Percentiles rank a stretch among this genome's conserved stretches.
phyloP scores from a whole-genome alignment of 208 protist species.

The Leptomonas pyrrhocoris region DNA sequence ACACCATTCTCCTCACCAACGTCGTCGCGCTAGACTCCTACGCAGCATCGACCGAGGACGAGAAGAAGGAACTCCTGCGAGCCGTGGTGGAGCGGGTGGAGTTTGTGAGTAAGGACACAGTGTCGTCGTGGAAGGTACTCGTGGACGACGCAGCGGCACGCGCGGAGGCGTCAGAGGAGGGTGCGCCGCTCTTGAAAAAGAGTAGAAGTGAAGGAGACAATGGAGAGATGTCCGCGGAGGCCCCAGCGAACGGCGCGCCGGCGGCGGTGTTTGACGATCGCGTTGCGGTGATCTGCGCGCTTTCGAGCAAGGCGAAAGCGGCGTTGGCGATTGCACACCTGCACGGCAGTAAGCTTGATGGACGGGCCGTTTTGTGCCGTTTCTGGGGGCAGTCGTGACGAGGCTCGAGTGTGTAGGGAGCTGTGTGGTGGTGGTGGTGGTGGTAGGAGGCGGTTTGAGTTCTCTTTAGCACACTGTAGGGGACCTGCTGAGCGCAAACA shows the following conservation, averaged over 20 bases:
- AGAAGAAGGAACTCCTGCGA: slow-evolving; percentile 31
- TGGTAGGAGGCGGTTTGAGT: background rate
- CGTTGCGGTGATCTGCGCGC: slow-evolving; percentile 61
- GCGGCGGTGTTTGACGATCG: slow-evolving; percentile 53
- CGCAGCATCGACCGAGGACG: slow-evolving; percentile 10
- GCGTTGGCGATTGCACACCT: slow-evolving; percentile 59
- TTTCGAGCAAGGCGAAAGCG: slow-evolving; percentile 53
- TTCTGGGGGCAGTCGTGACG: slow-evolving; percentile 31
- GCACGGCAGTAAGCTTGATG: slow-evolving; percentile 66
- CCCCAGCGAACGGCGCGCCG: background rate
- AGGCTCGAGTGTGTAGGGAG: background rate
- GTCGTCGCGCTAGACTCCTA: slow-evolving; percentile 40
- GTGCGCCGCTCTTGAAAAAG: slow-evolving; percentile 16
- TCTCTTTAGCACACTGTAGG: too few species aligned
- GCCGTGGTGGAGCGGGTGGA: slow-evolving; percentile 51
- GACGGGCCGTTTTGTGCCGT: slow-evolving; percentile 59
- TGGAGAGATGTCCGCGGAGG: slow-evolving; percentile 1
- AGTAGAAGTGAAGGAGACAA: background rate
- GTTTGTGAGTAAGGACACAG: slow-evolving; percentile 40
- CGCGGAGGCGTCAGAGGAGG: background rate
- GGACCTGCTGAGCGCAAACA: too few species aligned
- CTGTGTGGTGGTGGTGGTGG: too few species aligned
- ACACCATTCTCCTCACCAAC: slow-evolving; percentile 71
- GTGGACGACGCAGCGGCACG: slow-evolving; percentile 41
- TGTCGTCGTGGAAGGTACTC: slow-evolving; percentile 36